phyloP scores from a whole-genome alignment of 2,329 filamentous ascomycete species.

The Fusarium annulatum region DNA sequence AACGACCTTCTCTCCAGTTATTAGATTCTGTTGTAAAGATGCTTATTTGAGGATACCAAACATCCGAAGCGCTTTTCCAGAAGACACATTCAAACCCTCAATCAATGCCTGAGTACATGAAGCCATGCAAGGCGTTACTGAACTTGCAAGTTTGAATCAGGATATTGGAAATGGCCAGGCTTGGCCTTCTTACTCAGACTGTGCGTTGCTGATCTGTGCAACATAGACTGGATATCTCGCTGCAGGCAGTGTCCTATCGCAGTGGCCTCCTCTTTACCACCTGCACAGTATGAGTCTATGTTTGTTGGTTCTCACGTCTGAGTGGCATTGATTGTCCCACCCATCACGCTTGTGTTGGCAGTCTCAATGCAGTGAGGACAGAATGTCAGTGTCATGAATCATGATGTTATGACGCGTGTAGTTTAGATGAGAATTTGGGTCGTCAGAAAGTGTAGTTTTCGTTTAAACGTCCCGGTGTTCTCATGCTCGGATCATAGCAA shows the following conservation, averaged over 20 bases:
- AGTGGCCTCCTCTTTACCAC: neutral
- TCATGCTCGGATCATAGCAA: neutral
- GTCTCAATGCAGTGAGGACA: slow-evolving; percentile 18
- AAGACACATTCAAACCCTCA: neutral
- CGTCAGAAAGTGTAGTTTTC: neutral
- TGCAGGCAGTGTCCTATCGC: neutral
- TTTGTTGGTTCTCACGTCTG: neutral
- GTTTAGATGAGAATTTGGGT: slow-evolving; percentile 1
- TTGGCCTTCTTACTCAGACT: neutral
- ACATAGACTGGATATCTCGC: neutral
- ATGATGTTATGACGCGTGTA: slow-evolving; percentile 2
- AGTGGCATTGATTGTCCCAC: neutral
- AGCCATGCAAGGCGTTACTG: neutral
- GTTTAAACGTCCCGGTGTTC: neutral
- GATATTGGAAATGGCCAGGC: neutral
- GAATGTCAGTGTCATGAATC: neutral
- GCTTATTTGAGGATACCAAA: too few species aligned
- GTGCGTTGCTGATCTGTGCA: neutral
- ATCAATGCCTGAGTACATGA: neutral
- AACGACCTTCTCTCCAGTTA: neutral
- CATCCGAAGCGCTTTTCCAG: neutral
- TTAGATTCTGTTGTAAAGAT: neutral
- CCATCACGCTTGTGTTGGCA: neutral
- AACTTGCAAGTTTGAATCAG: neutral
- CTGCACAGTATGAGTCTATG: neutral